Percentiles rank a stretch among this genome's conserved stretches.
These are phyloP conservation scores for Lepidopterella palustris DNA, from an alignment of 495 filamentous ascomycete genomes.

Conservation along the genomic window DNA sequence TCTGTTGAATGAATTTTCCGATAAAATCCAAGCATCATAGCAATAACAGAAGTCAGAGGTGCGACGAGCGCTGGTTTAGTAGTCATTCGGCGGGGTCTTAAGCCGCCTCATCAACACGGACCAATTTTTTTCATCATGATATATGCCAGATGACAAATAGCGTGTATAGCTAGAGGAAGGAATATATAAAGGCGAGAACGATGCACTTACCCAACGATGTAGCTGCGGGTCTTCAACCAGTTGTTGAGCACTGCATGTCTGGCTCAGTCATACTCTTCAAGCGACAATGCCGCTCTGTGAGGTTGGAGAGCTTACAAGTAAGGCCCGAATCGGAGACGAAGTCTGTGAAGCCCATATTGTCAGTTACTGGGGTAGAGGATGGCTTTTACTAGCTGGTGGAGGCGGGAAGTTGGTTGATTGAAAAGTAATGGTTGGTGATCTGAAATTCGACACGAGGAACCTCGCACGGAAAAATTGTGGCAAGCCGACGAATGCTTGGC, in stretches of 20 bases:
- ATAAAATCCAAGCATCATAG: constrained; percentile 13
- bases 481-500: neutral
- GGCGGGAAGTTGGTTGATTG: neutral
- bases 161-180: constrained; percentile 18
- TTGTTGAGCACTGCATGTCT: constrained; percentile 68
- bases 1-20: neutral
- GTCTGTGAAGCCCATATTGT: constrained; percentile 93
- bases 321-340: constrained; percentile 81
- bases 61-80: constrained; percentile 72
- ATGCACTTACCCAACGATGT: constrained; percentile 76
- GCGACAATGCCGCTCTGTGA: neutral
- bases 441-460: neutral
- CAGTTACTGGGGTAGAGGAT: constrained; percentile 14
- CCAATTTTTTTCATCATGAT: constrained; percentile 88
- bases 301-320: constrained; percentile 54
- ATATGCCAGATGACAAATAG: constrained; percentile 10
- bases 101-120: constrained; percentile 99
- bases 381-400: neutral
- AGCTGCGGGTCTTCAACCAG: constrained; percentile 85
- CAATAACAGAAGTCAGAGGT: constrained; percentile 61
- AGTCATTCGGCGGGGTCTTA: constrained; percentile 93
- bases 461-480: constrained; percentile 1
- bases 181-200: neutral
- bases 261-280: neutral
- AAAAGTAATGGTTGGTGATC: neutral